Conservation (phyloP, 345 rosid genomes). For the Hibiscus tridactylites region DNA sequence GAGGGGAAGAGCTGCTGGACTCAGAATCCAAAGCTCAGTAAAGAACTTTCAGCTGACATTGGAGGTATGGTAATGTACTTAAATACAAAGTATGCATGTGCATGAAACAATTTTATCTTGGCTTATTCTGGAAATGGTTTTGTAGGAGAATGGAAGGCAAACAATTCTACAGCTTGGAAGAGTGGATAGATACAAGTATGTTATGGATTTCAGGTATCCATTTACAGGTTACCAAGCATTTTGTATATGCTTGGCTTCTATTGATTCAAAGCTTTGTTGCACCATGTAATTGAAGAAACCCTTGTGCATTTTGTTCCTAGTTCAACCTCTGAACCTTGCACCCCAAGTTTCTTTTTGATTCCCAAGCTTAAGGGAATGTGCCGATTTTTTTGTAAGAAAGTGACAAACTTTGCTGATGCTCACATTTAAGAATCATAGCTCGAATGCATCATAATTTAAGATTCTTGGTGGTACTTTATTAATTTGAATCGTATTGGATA, state of each 20-base stretch:
- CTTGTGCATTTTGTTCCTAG: constrained; percentile 9
- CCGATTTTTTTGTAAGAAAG: background rate
- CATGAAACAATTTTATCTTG: background rate
- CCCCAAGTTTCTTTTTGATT: constrained; percentile 4
- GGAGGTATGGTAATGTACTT: constrained; percentile 36
- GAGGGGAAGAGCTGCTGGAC: constrained; percentile 71
- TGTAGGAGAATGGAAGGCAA: constrained; percentile 57
- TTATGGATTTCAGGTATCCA: constrained; percentile 92
- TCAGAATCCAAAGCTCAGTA: constrained; percentile 59
- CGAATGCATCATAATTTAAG: background rate
- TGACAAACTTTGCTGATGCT: background rate
- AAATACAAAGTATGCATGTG: background rate
- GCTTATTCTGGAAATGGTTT: background rate
- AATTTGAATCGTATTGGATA: too few species aligned
- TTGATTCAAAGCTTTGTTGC: constrained; percentile 89
- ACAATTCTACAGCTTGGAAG: constrained; percentile 86
- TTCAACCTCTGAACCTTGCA: constrained; percentile 44
- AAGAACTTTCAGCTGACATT: constrained; percentile 85
- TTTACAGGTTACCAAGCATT: constrained; percentile 78
- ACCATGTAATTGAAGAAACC: constrained; percentile 29
- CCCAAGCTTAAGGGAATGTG: background rate
- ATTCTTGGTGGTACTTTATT: background rate
- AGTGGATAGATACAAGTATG: constrained; percentile 59
- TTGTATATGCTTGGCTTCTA: constrained; percentile 82
- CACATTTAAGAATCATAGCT: background rate